Conservation (phyloP, 139 green algal genomes). For the Pleodorina starrii region DNA sequence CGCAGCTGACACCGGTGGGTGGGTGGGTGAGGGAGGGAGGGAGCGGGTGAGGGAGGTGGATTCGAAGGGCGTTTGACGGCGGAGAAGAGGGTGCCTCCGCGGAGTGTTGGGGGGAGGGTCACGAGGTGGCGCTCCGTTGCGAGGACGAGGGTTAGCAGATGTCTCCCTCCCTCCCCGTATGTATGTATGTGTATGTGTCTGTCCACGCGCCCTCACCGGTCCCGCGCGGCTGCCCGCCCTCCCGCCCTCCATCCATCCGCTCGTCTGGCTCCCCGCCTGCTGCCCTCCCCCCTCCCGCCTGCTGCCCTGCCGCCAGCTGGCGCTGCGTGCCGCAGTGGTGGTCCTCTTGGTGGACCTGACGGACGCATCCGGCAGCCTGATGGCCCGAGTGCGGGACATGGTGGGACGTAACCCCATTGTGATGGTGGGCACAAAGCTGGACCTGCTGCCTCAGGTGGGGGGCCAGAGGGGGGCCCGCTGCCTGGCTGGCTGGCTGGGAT, state of each 20-base stretch:
- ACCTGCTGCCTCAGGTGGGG: constrained; percentile 87
- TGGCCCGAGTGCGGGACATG: constrained; percentile 84
- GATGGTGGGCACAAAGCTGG: constrained; percentile 94
- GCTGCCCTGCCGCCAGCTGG: constrained; percentile 58
- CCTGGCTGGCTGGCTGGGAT: background rate
- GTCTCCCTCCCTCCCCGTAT: background rate
- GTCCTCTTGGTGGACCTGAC: constrained; percentile 93
- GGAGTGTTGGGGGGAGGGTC: too few species aligned
- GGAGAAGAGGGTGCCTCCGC: too few species aligned
- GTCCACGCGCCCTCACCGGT: background rate
- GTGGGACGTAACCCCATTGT: constrained; percentile 95
- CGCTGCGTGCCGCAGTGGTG: constrained; percentile 70
- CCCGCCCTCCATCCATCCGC: too few species aligned
- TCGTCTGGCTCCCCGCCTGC: background rate
- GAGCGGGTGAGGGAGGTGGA: too few species aligned
- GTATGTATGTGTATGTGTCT: background rate
- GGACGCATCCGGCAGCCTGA: constrained; percentile 83
- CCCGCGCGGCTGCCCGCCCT: too few species aligned
- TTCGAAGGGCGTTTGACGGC: too few species aligned
- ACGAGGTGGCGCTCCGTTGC: too few species aligned
- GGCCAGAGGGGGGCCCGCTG: background rate
- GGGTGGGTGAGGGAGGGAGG: too few species aligned
- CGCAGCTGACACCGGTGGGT: constrained; percentile 66
- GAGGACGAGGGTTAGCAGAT: too few species aligned
- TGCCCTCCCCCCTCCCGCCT: background rate